phyloP scores from a whole-genome alignment of 1,284 basidiomycete genomes.

The Pascua sp. region DNA sequence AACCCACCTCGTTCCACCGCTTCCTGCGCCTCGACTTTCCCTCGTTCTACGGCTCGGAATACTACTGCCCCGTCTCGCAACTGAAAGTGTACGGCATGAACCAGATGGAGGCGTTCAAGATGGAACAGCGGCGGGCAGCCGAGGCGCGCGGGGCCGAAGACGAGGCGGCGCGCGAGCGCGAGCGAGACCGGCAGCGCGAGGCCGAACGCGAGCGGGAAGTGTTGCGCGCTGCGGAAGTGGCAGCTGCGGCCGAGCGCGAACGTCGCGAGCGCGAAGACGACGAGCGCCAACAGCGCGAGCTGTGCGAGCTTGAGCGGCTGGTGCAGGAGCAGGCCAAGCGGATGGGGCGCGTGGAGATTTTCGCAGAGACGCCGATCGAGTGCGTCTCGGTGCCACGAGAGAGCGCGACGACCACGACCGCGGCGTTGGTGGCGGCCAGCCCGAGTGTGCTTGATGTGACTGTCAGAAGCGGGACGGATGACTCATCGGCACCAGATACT shows the following conservation, averaged over 20 bases:
- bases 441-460: too few relatives aligned
- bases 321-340: constrained; percentile 35
- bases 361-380: constrained; percentile 6
- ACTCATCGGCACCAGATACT: too few relatives aligned
- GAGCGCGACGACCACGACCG: neutral
- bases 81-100: constrained; percentile 93
- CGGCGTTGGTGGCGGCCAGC: neutral
- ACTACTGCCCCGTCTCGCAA: constrained; percentile 91
- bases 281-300: constrained; percentile 30
- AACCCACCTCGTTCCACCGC: constrained; percentile 78
- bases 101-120: constrained; percentile 93
- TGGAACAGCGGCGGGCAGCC: constrained; percentile 58
- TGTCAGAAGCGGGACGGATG: neutral
- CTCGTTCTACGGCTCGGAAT: constrained; percentile 90
- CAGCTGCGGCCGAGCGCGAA: constrained; percentile 23
- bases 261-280: constrained; percentile 24
- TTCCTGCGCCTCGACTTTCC: constrained; percentile 93
- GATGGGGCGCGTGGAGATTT: constrained; percentile 10
- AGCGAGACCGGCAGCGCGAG: constrained; percentile 20
- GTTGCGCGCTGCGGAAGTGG: constrained; percentile 29
- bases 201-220: constrained; percentile 56
- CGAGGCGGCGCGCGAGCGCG: constrained; percentile 25
- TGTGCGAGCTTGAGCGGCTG: constrained; percentile 36
- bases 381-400: too few relatives aligned
- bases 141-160: constrained; percentile 24